Evolutionary conservation across 2,329 filamentous ascomycete genomes (phyloP), one percentile per base, ranked within the genome.

Genomic region (Erysiphe pulchra): DNA sequence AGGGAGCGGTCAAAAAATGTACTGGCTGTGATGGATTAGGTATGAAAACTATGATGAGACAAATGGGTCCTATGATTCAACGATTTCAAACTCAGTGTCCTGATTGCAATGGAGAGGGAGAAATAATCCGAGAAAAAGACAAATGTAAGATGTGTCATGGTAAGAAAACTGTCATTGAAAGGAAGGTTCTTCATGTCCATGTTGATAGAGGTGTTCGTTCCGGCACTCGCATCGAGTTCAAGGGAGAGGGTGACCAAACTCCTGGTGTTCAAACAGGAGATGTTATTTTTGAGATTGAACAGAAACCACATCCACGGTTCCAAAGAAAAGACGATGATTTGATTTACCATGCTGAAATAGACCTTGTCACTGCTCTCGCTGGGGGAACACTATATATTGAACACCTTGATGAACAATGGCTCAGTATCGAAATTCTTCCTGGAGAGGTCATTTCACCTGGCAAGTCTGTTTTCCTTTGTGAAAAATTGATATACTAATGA

Each of bases 1-100:
- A 95, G 53, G 90, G 90, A 52, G 83, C 90, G n/a, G 87, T 95
- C 52, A 87, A 86, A 68, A 82, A 80, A 57, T 98, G 90, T 65
- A 60, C 74, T 37, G 81, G 84, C 58, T 98, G 90, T 63, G 84
- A 92, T 57, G 90, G 90, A 53, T 75, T 80, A 52, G 90, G 90
- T 64, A 93, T 94, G 82, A 95, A 95, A 80, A 94, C 83, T 37
- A 95, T 98, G 87, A 94, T 98, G 90, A 81, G 92, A 61, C 90
- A 98, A 66, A 95, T 98, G 86, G 90, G 90, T 45, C 90, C 90
- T 49, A 98, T 98, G 90, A 95, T 98, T 56, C 92, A 98, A 68
- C 83, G 90, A 48, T 98, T 98, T 76, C 90, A 98, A 71, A 95
- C 87, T 30, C 86, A 94, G 56, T 98, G 90, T 73, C 82, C 86